Evolutionary conservation across 2,329 filamentous ascomycete genomes (phyloP).

Genomic region (Colletotrichum caudatum): DNA sequence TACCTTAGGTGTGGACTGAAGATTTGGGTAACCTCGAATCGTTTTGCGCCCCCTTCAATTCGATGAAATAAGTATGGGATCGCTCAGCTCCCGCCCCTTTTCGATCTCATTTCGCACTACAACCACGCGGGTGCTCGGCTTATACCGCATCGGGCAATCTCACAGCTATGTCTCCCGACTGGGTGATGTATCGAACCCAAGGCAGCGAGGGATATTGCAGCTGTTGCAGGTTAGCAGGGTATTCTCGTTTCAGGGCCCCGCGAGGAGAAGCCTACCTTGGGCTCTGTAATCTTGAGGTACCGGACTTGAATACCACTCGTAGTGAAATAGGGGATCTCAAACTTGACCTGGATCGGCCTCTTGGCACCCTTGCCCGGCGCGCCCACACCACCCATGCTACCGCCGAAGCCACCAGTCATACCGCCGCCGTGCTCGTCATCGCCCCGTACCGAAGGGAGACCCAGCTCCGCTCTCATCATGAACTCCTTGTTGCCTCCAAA

Average conservation of each 20-base stretch:
- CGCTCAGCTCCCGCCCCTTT: background rate
- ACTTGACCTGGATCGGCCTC: constrained; percentile 98
- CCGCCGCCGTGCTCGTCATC: constrained; percentile 96
- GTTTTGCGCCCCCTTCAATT: constrained; percentile 11
- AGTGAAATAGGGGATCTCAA: constrained; percentile 99
- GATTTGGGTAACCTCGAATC: constrained; percentile 3
- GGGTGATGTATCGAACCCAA: constrained; percentile 99
- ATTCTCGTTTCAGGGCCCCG: background rate
- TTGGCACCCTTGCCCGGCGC: constrained; percentile 84
- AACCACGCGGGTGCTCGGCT: constrained; percentile 44
- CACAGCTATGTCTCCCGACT: constrained; percentile 96
- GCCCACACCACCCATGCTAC: constrained; percentile 94
- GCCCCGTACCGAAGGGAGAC: constrained; percentile 91
- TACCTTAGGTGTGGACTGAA: constrained; percentile 1
- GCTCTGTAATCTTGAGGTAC: constrained; percentile 99
- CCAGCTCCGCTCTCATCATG: constrained; percentile 96
- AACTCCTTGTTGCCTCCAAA: constrained; percentile 99
- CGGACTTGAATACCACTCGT: constrained; percentile 98
- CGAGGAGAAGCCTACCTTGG: constrained; percentile 78
- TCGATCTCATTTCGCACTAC: constrained; percentile 5
- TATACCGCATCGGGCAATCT: constrained; percentile 90
- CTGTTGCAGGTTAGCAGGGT: constrained; percentile 59
- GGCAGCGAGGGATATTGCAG: constrained; percentile 97
- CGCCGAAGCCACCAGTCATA: constrained; percentile 97
- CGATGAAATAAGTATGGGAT: constrained; percentile 10